A percentile compares a stretch with the other conserved stretches of the same genome.
Evolutionary conservation across 306 rosid species (phyloP).

Genomic region (Inga laurina): DNA sequence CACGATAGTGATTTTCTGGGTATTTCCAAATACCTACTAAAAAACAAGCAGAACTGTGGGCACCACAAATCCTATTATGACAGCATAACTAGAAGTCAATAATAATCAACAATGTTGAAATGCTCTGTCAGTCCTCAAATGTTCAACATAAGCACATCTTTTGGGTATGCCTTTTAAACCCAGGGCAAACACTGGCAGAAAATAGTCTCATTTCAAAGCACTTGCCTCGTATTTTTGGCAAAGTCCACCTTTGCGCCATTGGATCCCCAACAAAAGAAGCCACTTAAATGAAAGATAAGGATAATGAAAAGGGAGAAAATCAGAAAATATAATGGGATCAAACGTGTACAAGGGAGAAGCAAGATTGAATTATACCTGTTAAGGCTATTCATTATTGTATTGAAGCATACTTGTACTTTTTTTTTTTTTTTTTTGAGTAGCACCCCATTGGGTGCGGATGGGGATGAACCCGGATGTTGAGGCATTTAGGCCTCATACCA

Average conservation of each 20-base stretch:
- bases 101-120: neutral
- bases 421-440: no score
- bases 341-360: neutral
- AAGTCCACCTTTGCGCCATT: slow-evolving; percentile 7
- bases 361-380: neutral
- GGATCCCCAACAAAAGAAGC: neutral
- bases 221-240: neutral
- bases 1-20: no score
- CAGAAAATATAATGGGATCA: neutral
- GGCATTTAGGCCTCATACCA: no score
- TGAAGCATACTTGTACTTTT: neutral
- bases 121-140: neutral
- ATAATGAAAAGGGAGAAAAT: neutral
- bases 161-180: slow-evolving; percentile 11
- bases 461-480: no score
- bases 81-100: neutral
- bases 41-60: neutral
- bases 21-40: neutral
- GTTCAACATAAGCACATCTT: neutral
- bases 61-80: neutral
- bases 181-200: neutral
- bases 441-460: no score
- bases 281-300: neutral
- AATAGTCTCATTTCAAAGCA: neutral
- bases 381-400: neutral